Conservation (phyloP, 768 basidiomycete species). For the Collybia mongolica region DNA sequence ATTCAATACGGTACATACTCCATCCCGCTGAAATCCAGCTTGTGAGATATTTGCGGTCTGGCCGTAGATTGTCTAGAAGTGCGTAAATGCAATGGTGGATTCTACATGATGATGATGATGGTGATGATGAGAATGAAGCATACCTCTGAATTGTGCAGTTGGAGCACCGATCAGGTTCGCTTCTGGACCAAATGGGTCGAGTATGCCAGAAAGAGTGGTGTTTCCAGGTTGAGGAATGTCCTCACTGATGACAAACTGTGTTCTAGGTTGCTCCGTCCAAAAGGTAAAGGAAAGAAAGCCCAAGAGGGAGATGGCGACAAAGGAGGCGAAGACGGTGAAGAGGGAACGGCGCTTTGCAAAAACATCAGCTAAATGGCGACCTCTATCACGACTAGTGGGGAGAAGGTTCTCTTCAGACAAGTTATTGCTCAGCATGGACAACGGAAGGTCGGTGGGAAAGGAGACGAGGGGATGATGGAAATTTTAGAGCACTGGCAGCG, state of each 20-base stretch:
- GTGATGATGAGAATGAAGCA: too few species aligned
- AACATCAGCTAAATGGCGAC: neutral
- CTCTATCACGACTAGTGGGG: neutral
- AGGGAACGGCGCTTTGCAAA: conserved; percentile 18
- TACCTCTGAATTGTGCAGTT: conserved; percentile 58
- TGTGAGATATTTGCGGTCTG: conserved; percentile 64
- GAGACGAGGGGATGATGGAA: neutral
- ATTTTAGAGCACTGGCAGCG: neutral
- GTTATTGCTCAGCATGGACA: neutral
- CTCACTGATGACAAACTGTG: neutral
- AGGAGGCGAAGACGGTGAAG: conserved; percentile 22
- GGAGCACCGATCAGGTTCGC: conserved; percentile 42
- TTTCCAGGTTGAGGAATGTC: neutral
- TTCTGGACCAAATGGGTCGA: conserved; percentile 17
- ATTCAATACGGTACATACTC: conserved; percentile 43
- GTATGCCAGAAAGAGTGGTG: conserved; percentile 1
- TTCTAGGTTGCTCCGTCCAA: conserved; percentile 16
- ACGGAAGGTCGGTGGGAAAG: neutral
- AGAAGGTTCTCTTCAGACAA: neutral
- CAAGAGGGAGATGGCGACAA: conserved; percentile 27
- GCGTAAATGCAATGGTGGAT: neutral
- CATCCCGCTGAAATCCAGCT: conserved; percentile 79
- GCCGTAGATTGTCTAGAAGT: conserved; percentile 57
- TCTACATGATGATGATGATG: conserved; percentile 1
- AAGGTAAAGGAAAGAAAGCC: conserved; percentile 20